phyloP scores from a whole-genome alignment of 768 basidiomycete genomes.

The Boletus huronensis region DNA sequence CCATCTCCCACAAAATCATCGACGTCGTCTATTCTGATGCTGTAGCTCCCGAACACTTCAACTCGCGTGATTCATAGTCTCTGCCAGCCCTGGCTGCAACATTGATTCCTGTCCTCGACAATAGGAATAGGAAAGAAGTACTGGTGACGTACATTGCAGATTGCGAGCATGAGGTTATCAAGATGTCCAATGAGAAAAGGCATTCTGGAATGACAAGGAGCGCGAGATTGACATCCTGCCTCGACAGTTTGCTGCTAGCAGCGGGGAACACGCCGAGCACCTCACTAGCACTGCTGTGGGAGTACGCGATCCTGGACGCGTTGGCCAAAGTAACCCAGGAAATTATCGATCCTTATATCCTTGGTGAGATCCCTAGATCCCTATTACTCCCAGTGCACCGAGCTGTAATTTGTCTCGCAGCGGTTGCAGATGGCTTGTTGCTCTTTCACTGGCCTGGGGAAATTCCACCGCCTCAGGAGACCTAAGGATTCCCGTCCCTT shows the following conservation, averaged over 20 bases:
- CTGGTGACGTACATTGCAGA: slow-evolving; percentile 51
- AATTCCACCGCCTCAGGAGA: slow-evolving; percentile 47
- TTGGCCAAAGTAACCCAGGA: slow-evolving; percentile 50
- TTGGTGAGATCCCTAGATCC: slow-evolving; percentile 49
- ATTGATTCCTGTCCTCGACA: slow-evolving; percentile 40
- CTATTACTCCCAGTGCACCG: neutral
- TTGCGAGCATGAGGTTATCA: slow-evolving; percentile 44
- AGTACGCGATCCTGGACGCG: slow-evolving; percentile 42
- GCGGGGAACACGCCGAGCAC: slow-evolving; percentile 44
- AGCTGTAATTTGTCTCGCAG: slow-evolving; percentile 35
- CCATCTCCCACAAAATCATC: slow-evolving; percentile 27
- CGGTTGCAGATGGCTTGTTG: slow-evolving; percentile 49
- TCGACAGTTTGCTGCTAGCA: slow-evolving; percentile 43
- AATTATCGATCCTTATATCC: slow-evolving; percentile 58
- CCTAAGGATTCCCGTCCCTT: slow-evolving; percentile 37
- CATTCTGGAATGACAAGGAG: slow-evolving; percentile 63
- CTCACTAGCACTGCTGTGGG: too few relatives aligned
- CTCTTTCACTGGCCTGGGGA: slow-evolving; percentile 53
- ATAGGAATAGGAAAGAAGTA: slow-evolving; percentile 48
- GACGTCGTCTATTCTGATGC: slow-evolving; percentile 59
- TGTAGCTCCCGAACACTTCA: slow-evolving; percentile 60
- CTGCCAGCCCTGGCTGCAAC: slow-evolving; percentile 46
- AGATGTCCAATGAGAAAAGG: slow-evolving; percentile 61
- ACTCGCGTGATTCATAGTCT: slow-evolving; percentile 54
- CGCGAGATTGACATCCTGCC: slow-evolving; percentile 41